A percentile compares a stretch with the other conserved stretches of the same genome.
phyloP scores from a whole-genome alignment of 2,329 filamentous ascomycete species.

The Botrytis tulipae region DNA sequence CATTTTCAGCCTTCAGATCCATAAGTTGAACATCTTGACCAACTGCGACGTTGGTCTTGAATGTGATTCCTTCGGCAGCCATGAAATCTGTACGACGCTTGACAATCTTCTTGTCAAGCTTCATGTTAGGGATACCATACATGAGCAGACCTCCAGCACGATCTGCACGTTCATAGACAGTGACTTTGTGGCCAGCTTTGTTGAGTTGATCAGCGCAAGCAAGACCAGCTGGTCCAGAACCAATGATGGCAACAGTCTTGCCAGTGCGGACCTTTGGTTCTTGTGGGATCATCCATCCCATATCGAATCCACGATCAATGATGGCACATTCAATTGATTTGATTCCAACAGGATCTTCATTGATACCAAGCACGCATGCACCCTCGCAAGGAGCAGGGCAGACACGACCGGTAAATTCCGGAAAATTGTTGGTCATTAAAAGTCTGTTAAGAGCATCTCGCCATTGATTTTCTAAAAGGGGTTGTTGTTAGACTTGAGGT shows the following conservation, averaged over 20 bases:
- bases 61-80: conserved; percentile 81
- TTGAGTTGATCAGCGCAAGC: conserved; percentile 92
- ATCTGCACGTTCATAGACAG: conserved; percentile 89
- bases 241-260: conserved; percentile 85
- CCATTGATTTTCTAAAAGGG: conserved; percentile 62
- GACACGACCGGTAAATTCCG: conserved; percentile 94
- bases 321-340: conserved; percentile 98
- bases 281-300: conserved; percentile 92
- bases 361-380: conserved; percentile 93
- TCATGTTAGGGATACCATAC: conserved; percentile 99
- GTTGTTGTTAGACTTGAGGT: background rate
- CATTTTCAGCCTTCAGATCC: conserved; percentile 69
- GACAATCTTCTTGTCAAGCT: conserved; percentile 96
- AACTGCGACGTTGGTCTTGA: conserved; percentile 74
- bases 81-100: conserved; percentile 95
- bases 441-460: conserved; percentile 86
- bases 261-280: conserved; percentile 78
- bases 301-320: conserved; percentile 95
- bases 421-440: conserved; percentile 97
- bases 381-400: conserved; percentile 96
- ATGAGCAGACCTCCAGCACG: conserved; percentile 89
- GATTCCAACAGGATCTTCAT: conserved; percentile 94
- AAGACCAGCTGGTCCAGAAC: conserved; percentile 88
- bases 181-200: conserved; percentile 83
- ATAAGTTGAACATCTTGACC: conserved; percentile 71